Evolutionary conservation across 2,329 filamentous ascomycete species (phyloP).

Genomic region (Monosporascus sp.): DNA sequence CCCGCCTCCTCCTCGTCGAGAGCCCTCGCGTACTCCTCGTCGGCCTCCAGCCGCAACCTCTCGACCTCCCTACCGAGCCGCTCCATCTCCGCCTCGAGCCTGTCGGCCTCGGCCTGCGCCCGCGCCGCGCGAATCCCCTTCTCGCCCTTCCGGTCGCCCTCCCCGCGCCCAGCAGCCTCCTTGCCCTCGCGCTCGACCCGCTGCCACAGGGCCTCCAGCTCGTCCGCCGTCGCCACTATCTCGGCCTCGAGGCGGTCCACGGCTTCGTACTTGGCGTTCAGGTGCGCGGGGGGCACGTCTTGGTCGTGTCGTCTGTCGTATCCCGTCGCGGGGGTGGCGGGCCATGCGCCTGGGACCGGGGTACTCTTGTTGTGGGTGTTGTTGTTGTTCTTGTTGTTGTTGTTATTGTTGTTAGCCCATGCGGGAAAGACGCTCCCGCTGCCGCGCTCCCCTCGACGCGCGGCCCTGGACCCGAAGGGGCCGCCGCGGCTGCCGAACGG

Average conservation of each 20-base stretch:
- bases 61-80: conserved; percentile 17
- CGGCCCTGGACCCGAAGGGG: too few species aligned
- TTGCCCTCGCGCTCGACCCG: conserved; percentile 4
- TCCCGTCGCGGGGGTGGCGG: background rate
- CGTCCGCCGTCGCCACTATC: conserved; percentile 23
- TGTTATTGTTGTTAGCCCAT: background rate
- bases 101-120: conserved; percentile 7
- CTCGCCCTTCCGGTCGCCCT: conserved; percentile 1
- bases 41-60: conserved; percentile 35
- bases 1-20: conserved; percentile 27
- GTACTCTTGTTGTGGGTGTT: background rate
- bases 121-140: background rate
- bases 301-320: background rate
- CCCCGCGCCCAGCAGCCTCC: conserved; percentile 4
- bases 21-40: conserved; percentile 41
- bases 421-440: too few species aligned
- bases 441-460: too few species aligned
- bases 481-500: background rate
- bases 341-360: background rate
- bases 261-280: conserved; percentile 29
- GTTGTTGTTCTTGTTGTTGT: background rate
- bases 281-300: background rate
- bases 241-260: conserved; percentile 30
- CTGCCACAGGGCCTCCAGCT: conserved; percentile 21
- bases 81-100: conserved; percentile 29